Evolutionary conservation across 495 filamentous ascomycete species (phyloP).

Genomic region (Neurospora sp.): DNA sequence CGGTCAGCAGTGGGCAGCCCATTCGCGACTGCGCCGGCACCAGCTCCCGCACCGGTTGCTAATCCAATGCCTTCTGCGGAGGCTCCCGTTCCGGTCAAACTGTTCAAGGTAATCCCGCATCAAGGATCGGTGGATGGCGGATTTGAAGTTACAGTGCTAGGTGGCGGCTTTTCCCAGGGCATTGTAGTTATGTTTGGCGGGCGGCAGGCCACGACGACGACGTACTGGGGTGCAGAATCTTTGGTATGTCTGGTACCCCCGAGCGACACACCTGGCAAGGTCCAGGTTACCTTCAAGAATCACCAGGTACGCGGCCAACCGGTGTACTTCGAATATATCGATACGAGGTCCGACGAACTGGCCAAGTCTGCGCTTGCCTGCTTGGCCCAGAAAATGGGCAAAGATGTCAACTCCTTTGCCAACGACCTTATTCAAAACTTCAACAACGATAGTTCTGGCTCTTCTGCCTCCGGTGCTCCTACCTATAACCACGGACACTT

Average conservation of each 20-base stretch:
- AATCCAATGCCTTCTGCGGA: not conserved
- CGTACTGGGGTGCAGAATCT: slow-evolving; percentile 70
- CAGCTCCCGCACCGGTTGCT: not conserved
- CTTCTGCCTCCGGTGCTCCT: slow-evolving; percentile 11
- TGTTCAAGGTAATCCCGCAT: slow-evolving; percentile 58
- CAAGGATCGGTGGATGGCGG: slow-evolving; percentile 76
- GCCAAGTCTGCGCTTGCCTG: slow-evolving; percentile 48
- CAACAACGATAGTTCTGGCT: slow-evolving; percentile 10
- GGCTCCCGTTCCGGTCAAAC: not conserved
- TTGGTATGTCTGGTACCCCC: slow-evolving; percentile 82
- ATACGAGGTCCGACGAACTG: slow-evolving; percentile 68
- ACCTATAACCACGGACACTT: slow-evolving; percentile 22
- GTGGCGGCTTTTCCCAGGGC: slow-evolving; percentile 67
- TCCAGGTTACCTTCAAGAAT: slow-evolving; percentile 61
- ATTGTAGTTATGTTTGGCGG: slow-evolving; percentile 84
- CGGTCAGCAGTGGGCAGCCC: slow-evolving; percentile 43
- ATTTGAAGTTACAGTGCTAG: slow-evolving; percentile 74
- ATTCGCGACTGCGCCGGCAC: not conserved
- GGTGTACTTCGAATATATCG: slow-evolving; percentile 65
- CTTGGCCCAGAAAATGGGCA: slow-evolving; percentile 44
- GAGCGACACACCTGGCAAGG: slow-evolving; percentile 53
- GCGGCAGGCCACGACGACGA: slow-evolving; percentile 63
- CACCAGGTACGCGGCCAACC: slow-evolving; percentile 26
- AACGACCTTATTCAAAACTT: not conserved
- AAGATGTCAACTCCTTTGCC: not conserved